These are phyloP conservation scores for Neophaeococcomyces mojaviensis DNA, from an alignment of 2,329 filamentous ascomycete genomes.

Conservation along the genomic window DNA sequence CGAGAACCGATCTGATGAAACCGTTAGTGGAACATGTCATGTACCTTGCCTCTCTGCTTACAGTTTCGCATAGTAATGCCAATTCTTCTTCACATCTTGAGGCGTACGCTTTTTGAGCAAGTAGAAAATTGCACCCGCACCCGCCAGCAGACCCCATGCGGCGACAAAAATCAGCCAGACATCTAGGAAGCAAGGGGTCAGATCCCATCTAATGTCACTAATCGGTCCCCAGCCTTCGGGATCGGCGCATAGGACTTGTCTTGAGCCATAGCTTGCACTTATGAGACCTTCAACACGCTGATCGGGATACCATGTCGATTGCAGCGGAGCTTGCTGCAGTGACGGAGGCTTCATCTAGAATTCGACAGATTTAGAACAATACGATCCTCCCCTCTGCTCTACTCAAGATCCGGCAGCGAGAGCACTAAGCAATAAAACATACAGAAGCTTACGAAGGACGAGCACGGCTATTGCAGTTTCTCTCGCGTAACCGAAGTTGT, in stretches of 20 bases:
- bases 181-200: slow-evolving; percentile 96
- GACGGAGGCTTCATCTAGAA: slow-evolving; percentile 2
- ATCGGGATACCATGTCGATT: neutral
- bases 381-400: no score
- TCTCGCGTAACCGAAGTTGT: no score
- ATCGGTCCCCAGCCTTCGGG: slow-evolving; percentile 91
- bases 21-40: slow-evolving; percentile 2
- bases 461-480: no score
- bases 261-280: neutral
- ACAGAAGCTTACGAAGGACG: no score
- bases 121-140: slow-evolving; percentile 71
- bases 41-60: slow-evolving; percentile 40
- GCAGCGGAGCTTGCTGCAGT: slow-evolving; percentile 9
- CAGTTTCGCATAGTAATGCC: slow-evolving; percentile 90
- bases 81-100: slow-evolving; percentile 66
- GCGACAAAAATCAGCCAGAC: slow-evolving; percentile 76
- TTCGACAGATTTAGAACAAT: no score
- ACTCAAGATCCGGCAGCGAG: no score
- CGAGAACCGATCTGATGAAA: slow-evolving; percentile 52
- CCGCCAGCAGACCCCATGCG: slow-evolving; percentile 69
- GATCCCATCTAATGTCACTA: slow-evolving; percentile 79
- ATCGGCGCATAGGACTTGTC: slow-evolving; percentile 76
- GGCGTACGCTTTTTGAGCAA: slow-evolving; percentile 62
- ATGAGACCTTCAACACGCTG: neutral
- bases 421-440: no score